Percentiles rank a stretch among this genome's conserved stretches.
Evolutionary conservation across 768 basidiomycete genomes (phyloP).

Genomic region (Mycena leptocephala): DNA sequence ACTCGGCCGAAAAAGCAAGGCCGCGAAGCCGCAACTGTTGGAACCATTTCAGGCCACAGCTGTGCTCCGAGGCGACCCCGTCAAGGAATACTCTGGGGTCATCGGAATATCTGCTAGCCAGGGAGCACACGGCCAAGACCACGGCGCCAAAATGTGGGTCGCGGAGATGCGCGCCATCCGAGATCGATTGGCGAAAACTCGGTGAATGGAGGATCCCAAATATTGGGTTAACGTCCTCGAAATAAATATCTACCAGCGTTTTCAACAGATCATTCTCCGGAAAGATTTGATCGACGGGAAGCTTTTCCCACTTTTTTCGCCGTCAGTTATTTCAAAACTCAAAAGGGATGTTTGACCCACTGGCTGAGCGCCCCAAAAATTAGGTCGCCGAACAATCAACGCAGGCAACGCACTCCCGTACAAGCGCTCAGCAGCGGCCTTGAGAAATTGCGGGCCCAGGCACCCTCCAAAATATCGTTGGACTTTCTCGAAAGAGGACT

Average conservation of each 20-base stretch:
- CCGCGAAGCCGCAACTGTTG: constrained; percentile 66
- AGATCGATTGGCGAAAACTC: constrained; percentile 69
- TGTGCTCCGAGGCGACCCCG: constrained; percentile 56
- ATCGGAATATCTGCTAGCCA: constrained; percentile 71
- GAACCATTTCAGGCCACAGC: constrained; percentile 75
- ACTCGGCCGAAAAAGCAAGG: constrained; percentile 36
- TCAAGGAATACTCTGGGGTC: constrained; percentile 57
- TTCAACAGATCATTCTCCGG: constrained; percentile 68
- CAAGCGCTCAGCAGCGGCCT: constrained; percentile 8
- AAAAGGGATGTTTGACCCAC: constrained; percentile 1
- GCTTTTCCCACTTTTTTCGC: constrained; percentile 53
- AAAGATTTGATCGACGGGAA: constrained; percentile 51
- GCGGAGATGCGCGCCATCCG: constrained; percentile 62
- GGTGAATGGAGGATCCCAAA: constrained; percentile 79
- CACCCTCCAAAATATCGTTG: not conserved
- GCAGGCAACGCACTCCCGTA: not conserved
- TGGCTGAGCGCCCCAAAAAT: constrained; percentile 31
- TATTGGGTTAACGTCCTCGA: constrained; percentile 65
- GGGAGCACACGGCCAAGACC: constrained; percentile 78
- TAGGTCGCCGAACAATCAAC: constrained; percentile 18
- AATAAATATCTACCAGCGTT: constrained; percentile 72
- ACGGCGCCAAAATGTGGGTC: constrained; percentile 69
- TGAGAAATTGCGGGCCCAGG: constrained; percentile 13
- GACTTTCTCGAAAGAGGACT: not conserved
- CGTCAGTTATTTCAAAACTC: not conserved